Evolutionary conservation across 2,329 filamentous ascomycete species (phyloP), one percentile per base, ranked within the genome.

Genomic region (Xylariaceae sp.): DNA sequence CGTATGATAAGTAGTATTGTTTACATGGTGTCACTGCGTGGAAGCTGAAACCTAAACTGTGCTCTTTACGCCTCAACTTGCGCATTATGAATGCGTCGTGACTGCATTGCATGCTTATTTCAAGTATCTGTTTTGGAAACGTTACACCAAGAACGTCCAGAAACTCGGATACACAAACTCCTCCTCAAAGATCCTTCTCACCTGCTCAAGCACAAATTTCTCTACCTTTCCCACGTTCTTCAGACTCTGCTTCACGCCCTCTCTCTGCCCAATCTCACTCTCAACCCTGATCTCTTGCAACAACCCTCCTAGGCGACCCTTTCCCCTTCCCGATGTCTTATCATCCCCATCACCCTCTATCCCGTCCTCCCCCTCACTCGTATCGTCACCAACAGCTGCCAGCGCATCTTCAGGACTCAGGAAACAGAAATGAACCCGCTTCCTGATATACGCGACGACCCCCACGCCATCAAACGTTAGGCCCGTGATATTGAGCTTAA

Each of bases 181-280:
- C 66, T 97, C 94, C 71, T 99, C 94, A 64, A 99, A 97, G 61
- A 99, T 97, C 64, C 90, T 82, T 66, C 92, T 84, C 54, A 99
- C 94, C 71, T 97, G 92, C 68, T 97, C 92, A 52, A 99, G 77
- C 49, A 99, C 90, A 68, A 99, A 99, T 62, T 90, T 87, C 74
- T 99, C 94, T 50, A 99, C 94, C 76, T 99, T 99, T 51, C 94
- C 92, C 44, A 99, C 92, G 67, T 99, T 99, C 77, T 96, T 97
- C 52, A 99, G 73, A 42, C 92, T 94, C 72, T 96, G 92, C 72
- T 94, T 96, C 22, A 90, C 89, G 52, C 87, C 86, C 62, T 95
- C 90, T 58, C 90, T 84, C 67, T 94, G 86, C 6, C 94, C 94
- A 67, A 99, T 99, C 71, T 99, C 94, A 67, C 92, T 97, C 70